Evolutionary conservation across 2,329 filamentous ascomycete species (phyloP), one percentile per base, ranked within the genome.

Genomic region (Ophiosphaerella herpotricha): DNA sequence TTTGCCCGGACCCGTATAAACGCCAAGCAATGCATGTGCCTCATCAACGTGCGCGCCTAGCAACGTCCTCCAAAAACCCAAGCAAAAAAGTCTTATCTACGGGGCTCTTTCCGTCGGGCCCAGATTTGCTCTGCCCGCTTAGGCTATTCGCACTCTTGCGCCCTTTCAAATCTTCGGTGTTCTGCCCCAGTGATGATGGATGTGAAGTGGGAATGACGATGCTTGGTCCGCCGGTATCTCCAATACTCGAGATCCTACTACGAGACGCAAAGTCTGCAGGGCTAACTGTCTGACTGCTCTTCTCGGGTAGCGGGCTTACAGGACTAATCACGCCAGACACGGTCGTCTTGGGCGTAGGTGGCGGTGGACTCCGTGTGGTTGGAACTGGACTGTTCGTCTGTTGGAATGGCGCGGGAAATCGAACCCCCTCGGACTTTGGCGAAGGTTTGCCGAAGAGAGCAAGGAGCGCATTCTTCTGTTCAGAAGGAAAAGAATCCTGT

Each of bases 51-150:
- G 67, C 69, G 21, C 64, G 53, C 48, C 61, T 58, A 21, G 69
- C 69, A 31, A 82, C 77, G 48, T 78, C 78, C 56, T 90, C 84
- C 62, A 95, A 75, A 67, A 91, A 94, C 8, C 83, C 87, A 43
- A 94, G 78, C 66, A 95, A 75, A 63, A 94, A 94, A 13, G 80
- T 86, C 66, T 89, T 87, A 60, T 94, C 86, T 0, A 84, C 87
- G 0, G 88, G 83, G 41, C 64, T 72, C 48, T 66, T 72, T 9
- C 58, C 63, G 3, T 60, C 66, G 24, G 29, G 52, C 13, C 40
- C 50, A 26, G 50, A 55, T n/a, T 44, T 52, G n/a, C 39, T 40
- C 14, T 48, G 46, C 12, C 32, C 46, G 6, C 48, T 21, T 29
- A 51, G 21, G 16, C 60, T 50, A 24, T 37, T 35, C 1, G 32